Percentiles rank a stretch among this genome's conserved stretches.
Conservation (phyloP, 805 yeast genomes). For the Yamadazyma tumulicola region DNA sequence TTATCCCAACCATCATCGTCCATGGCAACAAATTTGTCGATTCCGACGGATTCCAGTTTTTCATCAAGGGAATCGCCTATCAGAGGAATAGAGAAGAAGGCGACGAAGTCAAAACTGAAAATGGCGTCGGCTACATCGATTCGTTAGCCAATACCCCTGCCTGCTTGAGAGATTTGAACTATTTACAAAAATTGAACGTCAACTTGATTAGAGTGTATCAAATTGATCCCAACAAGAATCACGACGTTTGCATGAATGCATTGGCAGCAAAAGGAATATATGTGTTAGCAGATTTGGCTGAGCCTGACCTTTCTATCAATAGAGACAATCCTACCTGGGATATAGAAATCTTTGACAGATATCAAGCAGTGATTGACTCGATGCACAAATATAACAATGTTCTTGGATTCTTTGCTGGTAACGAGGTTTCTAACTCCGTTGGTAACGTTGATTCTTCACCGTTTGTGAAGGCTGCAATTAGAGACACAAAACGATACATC, state of each 20-base stretch:
- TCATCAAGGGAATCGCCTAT: conserved; percentile 83
- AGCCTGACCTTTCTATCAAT: conserved; percentile 32
- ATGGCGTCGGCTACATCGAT: conserved; percentile 48
- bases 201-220: conserved; percentile 87
- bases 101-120: conserved; percentile 18
- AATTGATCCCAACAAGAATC: conserved; percentile 66
- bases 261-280: conserved; percentile 41
- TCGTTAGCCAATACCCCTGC: conserved; percentile 69
- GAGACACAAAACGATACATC: conserved; percentile 31
- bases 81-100: conserved; percentile 61
- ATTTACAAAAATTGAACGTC: conserved; percentile 60
- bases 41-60: conserved; percentile 75
- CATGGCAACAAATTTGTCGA: conserved; percentile 61
- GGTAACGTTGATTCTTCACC: conserved; percentile 27
- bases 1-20: background rate
- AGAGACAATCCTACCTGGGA: conserved; percentile 35
- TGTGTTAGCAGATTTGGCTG: conserved; percentile 34
- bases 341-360: conserved; percentile 24
- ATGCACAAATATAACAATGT: conserved; percentile 30
- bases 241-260: conserved; percentile 72
- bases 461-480: conserved; percentile 34
- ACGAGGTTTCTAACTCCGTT: conserved; percentile 34
- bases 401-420: conserved; percentile 40
- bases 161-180: conserved; percentile 84
- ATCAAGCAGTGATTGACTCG: conserved; percentile 31